phyloP scores from a whole-genome alignment of 73 alveolate species.

The Paramecium pentaurelia region DNA sequence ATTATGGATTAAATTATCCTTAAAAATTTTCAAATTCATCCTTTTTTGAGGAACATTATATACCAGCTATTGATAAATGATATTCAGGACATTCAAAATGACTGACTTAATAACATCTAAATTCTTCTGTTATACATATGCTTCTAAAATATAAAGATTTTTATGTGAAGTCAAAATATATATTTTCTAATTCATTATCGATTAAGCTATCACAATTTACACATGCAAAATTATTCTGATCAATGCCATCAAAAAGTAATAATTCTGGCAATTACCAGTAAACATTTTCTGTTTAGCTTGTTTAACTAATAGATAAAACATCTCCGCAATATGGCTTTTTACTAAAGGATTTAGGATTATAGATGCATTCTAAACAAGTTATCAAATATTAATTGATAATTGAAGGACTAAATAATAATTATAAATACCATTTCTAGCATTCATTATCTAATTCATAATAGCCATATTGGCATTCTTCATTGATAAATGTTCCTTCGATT shows the following conservation, averaged over 20 bases:
- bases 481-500: not conserved
- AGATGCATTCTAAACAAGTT: not conserved
- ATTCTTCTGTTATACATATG: not conserved
- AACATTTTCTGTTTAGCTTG: not conserved
- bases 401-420: not conserved
- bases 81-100: not conserved
- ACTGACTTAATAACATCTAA: not conserved
- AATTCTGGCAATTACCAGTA: not conserved
- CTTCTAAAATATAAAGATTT: not conserved
- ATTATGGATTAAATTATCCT: not conserved
- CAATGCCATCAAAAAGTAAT: not conserved
- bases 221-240: not conserved
- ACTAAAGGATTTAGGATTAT: not conserved
- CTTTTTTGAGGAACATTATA: not conserved
- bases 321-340: not conserved
- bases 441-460: not conserved
- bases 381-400: not conserved
- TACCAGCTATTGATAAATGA: not conserved
- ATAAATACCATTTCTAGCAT: not conserved
- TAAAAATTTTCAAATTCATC: not conserved
- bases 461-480: not conserved
- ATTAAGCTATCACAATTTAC: not conserved
- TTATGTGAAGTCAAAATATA: not conserved
- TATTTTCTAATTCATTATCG: not conserved
- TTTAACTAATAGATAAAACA: not conserved